Evolutionary conservation across 768 basidiomycete species (phyloP), one percentile per base, ranked within the genome.

Genomic region (Leccinum longicurvipes): DNA sequence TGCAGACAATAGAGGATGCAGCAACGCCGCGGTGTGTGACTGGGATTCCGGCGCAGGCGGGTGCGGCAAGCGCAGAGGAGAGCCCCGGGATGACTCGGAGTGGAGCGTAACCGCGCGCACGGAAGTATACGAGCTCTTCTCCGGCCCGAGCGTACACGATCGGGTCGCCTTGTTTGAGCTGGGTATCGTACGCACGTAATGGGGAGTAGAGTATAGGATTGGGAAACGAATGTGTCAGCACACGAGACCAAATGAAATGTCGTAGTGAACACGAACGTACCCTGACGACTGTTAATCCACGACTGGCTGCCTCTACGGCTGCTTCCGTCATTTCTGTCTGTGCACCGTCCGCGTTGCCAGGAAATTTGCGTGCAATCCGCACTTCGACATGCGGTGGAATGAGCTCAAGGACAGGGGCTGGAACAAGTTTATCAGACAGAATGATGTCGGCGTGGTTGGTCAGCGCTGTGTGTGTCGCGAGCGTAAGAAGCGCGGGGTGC

Each of bases 131-230:
- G 1, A 98, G 84, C 72, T 99, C 97, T 68, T 98, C 96, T 28
- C 95, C 95, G 0, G 89, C 89, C 23, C 97, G 86, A 3, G 92
- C 97, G 67, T 97, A 99, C 0, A 99, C 84, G 15, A 89, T 86
- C 11, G 97, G 97, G 68, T 99, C 97, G 12, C 97, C 97, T 78
- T 98, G 97, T 74, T 99, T 98, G 17, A 99, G 79, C 90, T 93
- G 49, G 21, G 44, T 42, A 2, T 3, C 9, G n/a, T 42, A 25
- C 3, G 8, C 34, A 36, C 17, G 34, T 9, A 36, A 36, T 36
- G 3, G 34, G 34, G n/a, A 15, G 31, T 25, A 23, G n/a, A 24
- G 15, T 32, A 34, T 34, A 39, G 52, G 1, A 56, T 27, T 3
- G 27, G 25, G 28, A 45, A 45, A 46, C 14, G 12, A 10, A 17